phyloP scores from a whole-genome alignment of 257 asterid species.

The Jacaranda mimosifolia region DNA sequence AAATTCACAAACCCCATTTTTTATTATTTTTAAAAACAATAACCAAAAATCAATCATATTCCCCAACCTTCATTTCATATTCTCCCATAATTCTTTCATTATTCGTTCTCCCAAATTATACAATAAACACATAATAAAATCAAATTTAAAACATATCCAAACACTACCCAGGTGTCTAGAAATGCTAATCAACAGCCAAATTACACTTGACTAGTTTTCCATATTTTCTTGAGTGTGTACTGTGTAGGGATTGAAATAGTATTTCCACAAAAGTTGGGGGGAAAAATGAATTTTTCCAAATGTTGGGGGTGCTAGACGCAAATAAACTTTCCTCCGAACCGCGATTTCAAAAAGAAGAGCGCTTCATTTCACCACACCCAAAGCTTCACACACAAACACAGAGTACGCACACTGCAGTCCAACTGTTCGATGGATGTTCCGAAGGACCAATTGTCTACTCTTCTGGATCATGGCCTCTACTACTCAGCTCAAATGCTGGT shows the following conservation, averaged over 20 bases:
- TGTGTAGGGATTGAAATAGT: not conserved
- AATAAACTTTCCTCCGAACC: slow-evolving; percentile 17
- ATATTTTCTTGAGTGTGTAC: too few relatives aligned
- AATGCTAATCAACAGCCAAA: too few relatives aligned
- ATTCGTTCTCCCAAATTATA: too few relatives aligned
- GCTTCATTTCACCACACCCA: slow-evolving; percentile 37
- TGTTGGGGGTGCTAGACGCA: slow-evolving; percentile 11
- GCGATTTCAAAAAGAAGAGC: slow-evolving; percentile 46
- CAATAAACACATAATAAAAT: too few relatives aligned
- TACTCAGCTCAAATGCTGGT: slow-evolving; percentile 91
- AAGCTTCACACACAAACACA: slow-evolving; percentile 24
- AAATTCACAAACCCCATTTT: too few relatives aligned
- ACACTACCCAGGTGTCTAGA: too few relatives aligned
- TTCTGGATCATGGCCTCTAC: slow-evolving; percentile 87
- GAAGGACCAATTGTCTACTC: slow-evolving; percentile 72
- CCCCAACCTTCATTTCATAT: too few relatives aligned
- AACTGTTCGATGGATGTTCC: slow-evolving; percentile 79
- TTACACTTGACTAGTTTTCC: too few relatives aligned
- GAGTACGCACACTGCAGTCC: slow-evolving; percentile 29
- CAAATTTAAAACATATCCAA: too few relatives aligned
- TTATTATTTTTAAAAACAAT: too few relatives aligned
- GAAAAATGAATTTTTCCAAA: not conserved
- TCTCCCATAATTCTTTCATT: too few relatives aligned
- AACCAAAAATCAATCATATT: too few relatives aligned
- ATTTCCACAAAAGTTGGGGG: slow-evolving; percentile 10